Conservation (phyloP, 1,284 basidiomycete genomes). For the Pascua sp. region DNA sequence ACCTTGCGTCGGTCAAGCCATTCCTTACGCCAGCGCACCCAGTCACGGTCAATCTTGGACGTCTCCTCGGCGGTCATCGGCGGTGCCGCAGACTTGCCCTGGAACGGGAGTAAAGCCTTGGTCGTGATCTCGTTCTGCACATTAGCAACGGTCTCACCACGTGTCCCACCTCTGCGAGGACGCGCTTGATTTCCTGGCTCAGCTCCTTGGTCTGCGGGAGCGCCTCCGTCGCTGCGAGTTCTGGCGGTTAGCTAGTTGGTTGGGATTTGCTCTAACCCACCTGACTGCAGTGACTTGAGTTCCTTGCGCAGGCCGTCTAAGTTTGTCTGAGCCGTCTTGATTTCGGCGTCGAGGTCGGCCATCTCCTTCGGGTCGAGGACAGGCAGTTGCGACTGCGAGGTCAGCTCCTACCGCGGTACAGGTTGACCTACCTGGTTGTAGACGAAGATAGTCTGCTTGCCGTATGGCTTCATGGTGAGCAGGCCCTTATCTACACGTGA, state of each 20-base stretch:
- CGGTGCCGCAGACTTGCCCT: constrained; percentile 17
- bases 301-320: constrained; percentile 63
- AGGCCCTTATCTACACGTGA: constrained; percentile 34
- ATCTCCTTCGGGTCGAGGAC: constrained; percentile 12
- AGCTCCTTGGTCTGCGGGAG: constrained; percentile 68
- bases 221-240: constrained; percentile 60
- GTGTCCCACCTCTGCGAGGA: constrained; percentile 33
- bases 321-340: constrained; percentile 59
- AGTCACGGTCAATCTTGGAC: constrained; percentile 41
- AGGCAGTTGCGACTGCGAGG: constrained; percentile 8
- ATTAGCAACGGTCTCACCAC: background rate
- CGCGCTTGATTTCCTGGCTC: constrained; percentile 27
- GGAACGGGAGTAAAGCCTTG: constrained; percentile 27
- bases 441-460: constrained; percentile 63
- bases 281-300: constrained; percentile 56
- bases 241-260: constrained; percentile 51
- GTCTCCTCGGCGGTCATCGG: constrained; percentile 36
- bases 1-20: constrained; percentile 43
- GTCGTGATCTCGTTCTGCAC: constrained; percentile 32
- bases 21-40: constrained; percentile 44
- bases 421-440: constrained; percentile 42
- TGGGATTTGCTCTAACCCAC: constrained; percentile 46
- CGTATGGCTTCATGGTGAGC: constrained; percentile 53
- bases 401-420: background rate
- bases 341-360: constrained; percentile 42